phyloP scores from a whole-genome alignment of 352 stramenopile genomes.

The Stramenopiles sp. region DNA sequence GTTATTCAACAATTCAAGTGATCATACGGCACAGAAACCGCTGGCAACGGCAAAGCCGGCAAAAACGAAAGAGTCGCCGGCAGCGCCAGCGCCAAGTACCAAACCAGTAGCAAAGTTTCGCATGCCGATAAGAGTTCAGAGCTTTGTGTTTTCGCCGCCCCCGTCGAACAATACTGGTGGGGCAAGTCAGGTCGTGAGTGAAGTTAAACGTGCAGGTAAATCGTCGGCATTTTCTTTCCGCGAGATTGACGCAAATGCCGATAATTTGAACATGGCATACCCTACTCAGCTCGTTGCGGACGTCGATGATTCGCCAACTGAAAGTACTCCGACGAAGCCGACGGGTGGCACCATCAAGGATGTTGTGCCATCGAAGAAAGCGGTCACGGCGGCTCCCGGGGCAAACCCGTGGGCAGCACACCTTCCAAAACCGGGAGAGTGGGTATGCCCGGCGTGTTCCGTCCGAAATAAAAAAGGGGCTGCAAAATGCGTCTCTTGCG shows the following conservation, averaged over 20 bases:
- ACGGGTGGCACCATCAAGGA: neutral
- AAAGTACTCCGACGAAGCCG: neutral
- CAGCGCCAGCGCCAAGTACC: neutral
- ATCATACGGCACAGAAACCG: too few species aligned
- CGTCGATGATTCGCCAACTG: neutral
- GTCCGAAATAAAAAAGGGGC: neutral
- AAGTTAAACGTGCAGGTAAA: neutral
- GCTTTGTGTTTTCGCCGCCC: neutral
- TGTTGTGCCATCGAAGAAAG: neutral
- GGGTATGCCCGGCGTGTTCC: neutral
- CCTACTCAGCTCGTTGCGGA: neutral
- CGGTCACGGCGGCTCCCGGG: neutral
- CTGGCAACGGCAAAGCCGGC: neutral
- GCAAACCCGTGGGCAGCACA: neutral
- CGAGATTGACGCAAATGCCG: neutral
- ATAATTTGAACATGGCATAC: conserved; percentile 12
- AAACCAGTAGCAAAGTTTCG: neutral
- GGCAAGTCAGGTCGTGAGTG: neutral
- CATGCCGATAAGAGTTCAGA: neutral
- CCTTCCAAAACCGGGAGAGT: neutral
- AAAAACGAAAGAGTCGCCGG: neutral
- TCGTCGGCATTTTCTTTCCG: neutral
- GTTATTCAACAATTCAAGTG: too few species aligned
- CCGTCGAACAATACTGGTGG: neutral
- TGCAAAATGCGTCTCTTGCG: conserved; percentile 9